These are phyloP conservation scores for Ophiostoma fasciatum DNA, from an alignment of 2,329 filamentous ascomycete species.

Conservation along the genomic window DNA sequence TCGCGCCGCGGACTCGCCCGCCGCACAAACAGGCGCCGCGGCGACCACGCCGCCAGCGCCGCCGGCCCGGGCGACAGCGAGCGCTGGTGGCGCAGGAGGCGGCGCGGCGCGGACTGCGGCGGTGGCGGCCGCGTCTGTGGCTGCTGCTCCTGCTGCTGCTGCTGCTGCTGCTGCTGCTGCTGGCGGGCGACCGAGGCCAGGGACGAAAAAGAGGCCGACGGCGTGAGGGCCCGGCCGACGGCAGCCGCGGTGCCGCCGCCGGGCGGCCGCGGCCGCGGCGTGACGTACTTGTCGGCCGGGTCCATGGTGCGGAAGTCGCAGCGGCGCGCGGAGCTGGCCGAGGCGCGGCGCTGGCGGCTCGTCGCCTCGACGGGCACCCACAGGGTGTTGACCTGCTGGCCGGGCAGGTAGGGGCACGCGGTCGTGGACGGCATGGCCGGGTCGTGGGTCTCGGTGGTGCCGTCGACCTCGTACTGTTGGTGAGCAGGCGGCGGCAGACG, in stretches of 20 bases:
- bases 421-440: slow-evolving; percentile 58
- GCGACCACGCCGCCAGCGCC: slow-evolving; percentile 16
- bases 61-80: slow-evolving; percentile 35
- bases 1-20: slow-evolving; percentile 3
- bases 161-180: neutral
- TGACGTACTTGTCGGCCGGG: slow-evolving; percentile 59
- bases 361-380: slow-evolving; percentile 60
- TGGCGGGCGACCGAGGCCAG: neutral
- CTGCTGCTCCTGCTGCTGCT: neutral
- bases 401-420: slow-evolving; percentile 71
- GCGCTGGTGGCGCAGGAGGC: slow-evolving; percentile 20
- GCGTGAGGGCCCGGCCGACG: neutral
- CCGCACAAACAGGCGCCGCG: slow-evolving; percentile 9
- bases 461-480: slow-evolving; percentile 66
- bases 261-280: slow-evolving; percentile 45
- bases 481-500: too few relatives aligned
- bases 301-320: slow-evolving; percentile 60
- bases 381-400: slow-evolving; percentile 74
- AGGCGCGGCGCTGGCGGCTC: slow-evolving; percentile 46
- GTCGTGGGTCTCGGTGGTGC: slow-evolving; percentile 63
- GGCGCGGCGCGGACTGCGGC: too few relatives aligned
- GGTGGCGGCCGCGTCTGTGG: neutral
- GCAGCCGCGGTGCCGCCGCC: slow-evolving; percentile 12
- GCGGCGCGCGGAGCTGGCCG: slow-evolving; percentile 42
- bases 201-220: neutral